Base-by-base conservation (phyloP, 306 rosid genomes). In the Lotus japonicus region DNA sequence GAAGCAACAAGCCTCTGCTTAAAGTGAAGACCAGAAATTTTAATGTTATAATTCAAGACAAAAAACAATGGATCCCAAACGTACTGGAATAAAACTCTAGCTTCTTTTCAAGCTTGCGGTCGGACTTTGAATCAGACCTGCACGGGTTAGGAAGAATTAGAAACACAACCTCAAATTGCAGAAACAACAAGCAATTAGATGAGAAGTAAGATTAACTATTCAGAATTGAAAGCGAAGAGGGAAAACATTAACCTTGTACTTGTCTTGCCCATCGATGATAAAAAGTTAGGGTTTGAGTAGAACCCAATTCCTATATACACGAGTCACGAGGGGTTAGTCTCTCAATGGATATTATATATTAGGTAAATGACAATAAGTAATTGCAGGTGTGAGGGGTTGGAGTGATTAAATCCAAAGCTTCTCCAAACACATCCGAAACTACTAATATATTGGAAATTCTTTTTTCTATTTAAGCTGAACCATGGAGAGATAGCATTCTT, bases 21-120 rank as follows among this genome's bases (percentile, higher is more conserved):
- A 5, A 31, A 31, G 7, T 31, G 36, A 31, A 5, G 33, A 31
- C 31, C 26, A 21, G 26, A 21, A 3, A 21, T 21, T 21, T 1
- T 1, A 21, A 21, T 1, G 26, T 21, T 21, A 21, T 31, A 31
- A 31, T 31, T 5, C 36, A 31, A 31, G 36, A 31, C 36, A 31
- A 31, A 0, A 5, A 31, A 1, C n/a, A 31, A 31, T 5, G 36
- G 36, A 31, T 9, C 12, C 0, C 2, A 7, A 42, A 77, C 80
- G 58, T 74, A 84, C 88, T 77, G 55, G 83, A 31, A 57, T 84
- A 84, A 63, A 84, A 84, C n/a, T 74, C 66, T n/a, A 72, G 60
- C 74, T 84, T 80, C 49, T 74, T 80, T 8, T 81, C 77, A 6
- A 71, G 71, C 50, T 78, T 84, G 63, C 23, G 52, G 21, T 71